Conservation (phyloP, 2,329 filamentous ascomycete genomes). For the Paecilomyces sp. region DNA sequence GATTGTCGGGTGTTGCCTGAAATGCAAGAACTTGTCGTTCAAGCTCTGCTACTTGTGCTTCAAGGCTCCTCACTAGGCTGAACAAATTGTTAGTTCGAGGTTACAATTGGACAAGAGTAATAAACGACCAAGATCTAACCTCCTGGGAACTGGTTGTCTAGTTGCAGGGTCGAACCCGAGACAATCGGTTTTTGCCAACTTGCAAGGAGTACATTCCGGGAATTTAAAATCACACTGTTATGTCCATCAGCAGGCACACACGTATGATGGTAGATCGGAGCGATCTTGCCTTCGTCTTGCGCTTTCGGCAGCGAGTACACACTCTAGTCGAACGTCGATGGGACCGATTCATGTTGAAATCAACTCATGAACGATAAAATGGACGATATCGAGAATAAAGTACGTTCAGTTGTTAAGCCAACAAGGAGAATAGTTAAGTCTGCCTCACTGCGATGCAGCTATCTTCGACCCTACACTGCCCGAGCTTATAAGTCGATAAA, state of each 20-base stretch:
- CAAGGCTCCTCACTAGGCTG: background rate
- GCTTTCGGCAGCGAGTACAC: conserved; percentile 8
- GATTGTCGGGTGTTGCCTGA: background rate
- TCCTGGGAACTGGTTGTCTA: background rate
- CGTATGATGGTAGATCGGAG: background rate
- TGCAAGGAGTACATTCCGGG: conserved; percentile 3
- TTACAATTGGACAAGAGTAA: background rate
- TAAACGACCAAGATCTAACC: background rate
- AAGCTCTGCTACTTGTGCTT: background rate
- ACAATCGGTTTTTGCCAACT: background rate
- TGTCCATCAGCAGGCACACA: background rate
- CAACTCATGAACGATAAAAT: background rate
- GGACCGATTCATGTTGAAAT: background rate
- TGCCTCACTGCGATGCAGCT: background rate
- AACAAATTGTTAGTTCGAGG: background rate
- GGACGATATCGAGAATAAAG: background rate
- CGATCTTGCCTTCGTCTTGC: conserved; percentile 8
- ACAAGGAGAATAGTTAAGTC: background rate
- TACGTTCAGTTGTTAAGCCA: background rate
- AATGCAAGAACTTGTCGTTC: background rate
- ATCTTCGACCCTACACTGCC: background rate
- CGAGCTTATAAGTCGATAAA: background rate
- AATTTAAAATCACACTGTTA: conserved; percentile 4
- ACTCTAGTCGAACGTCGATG: background rate
- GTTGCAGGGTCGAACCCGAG: conserved; percentile 1